Base-by-base conservation (phyloP, 345 rosid species). In the Psidium guajava region DNA sequence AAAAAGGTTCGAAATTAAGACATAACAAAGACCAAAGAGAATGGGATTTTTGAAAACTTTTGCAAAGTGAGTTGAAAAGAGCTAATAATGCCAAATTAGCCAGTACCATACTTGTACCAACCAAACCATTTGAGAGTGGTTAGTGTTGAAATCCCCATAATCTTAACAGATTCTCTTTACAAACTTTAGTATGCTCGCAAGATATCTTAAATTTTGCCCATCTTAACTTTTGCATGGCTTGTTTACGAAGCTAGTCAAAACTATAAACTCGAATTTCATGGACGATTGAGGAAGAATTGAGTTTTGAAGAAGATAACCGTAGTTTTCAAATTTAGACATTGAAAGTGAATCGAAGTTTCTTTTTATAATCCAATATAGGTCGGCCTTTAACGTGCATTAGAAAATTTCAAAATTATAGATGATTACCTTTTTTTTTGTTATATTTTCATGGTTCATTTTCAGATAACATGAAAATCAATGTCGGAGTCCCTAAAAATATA, bases 331-430 rank as follows among this genome's bases (percentile, higher is more conserved):
- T 25, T 5, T 58, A 11, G 13, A 12, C 8, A 5, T 59, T 13
- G 6, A 59, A 59, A 27, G 18, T 59, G 36, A 2, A 59, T 27
- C 2, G 1, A 11, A 58, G 5, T 58, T n/a, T 25, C 7, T 58
- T 25, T 56, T 56, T 40, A n/a, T 3, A 24, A 56, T 56, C 11
- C 24, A 56, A 24, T 24, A 13, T 2, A 0, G 0, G 6, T 56
- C 1, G 0, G 6, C 24, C 1, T n/a, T 0, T 11, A 11, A 58
- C 5, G 0, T n/a, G 16, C 7, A n/a, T 12, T n/a, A n/a, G 12
- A 5, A 16, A 58, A 58, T 25, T 58, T 56, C 3, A 13, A 15
- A 57, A 57, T 57, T 25, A 11, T 5, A 14, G 64, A 25, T 57
- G 28, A 57, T 57, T 57, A 25, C 11, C 16, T 25, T 25, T 58